Conservation (phyloP, 768 basidiomycete genomes). For the Hygrophorus russula region DNA sequence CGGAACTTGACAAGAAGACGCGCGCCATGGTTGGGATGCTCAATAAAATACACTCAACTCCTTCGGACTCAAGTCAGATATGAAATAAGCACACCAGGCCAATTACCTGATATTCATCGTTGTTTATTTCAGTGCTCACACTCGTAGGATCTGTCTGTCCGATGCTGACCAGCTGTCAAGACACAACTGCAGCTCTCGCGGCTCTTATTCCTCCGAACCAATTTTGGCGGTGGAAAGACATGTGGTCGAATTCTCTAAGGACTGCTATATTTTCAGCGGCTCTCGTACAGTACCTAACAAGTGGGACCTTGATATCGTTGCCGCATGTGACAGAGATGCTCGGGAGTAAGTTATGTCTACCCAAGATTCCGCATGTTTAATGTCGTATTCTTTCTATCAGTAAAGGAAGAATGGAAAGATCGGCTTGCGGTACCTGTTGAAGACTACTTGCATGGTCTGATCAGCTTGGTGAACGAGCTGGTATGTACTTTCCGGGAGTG, state of each 20-base stretch:
- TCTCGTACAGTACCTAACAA: conserved; percentile 53
- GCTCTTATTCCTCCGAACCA: conserved; percentile 55
- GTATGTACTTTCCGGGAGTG: conserved; percentile 37
- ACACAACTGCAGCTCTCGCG: conserved; percentile 39
- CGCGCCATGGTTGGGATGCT: conserved; percentile 64
- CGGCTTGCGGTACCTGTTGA: conserved; percentile 54
- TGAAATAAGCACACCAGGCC: not conserved
- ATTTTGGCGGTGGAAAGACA: conserved; percentile 78
- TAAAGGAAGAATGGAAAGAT: conserved; percentile 60
- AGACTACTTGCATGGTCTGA: conserved; percentile 75
- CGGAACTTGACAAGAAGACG: conserved; percentile 64
- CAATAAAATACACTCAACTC: conserved; percentile 74
- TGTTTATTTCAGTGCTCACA: conserved; percentile 35
- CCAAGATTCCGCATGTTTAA: not conserved
- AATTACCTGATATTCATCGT: conserved; percentile 7
- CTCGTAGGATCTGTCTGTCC: conserved; percentile 49
- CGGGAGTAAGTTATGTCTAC: conserved; percentile 30
- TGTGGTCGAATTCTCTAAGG: conserved; percentile 67
- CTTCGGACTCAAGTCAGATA: conserved; percentile 39
- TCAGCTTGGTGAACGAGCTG: conserved; percentile 70
- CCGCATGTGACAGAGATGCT: conserved; percentile 39
- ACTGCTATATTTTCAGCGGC: conserved; percentile 56
- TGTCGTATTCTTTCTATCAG: conserved; percentile 23
- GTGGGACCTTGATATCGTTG: conserved; percentile 47
- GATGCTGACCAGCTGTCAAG: conserved; percentile 42